Evolutionary conservation across 495 filamentous ascomycete genomes (phyloP).

Genomic region (Ascobolus immersus): DNA sequence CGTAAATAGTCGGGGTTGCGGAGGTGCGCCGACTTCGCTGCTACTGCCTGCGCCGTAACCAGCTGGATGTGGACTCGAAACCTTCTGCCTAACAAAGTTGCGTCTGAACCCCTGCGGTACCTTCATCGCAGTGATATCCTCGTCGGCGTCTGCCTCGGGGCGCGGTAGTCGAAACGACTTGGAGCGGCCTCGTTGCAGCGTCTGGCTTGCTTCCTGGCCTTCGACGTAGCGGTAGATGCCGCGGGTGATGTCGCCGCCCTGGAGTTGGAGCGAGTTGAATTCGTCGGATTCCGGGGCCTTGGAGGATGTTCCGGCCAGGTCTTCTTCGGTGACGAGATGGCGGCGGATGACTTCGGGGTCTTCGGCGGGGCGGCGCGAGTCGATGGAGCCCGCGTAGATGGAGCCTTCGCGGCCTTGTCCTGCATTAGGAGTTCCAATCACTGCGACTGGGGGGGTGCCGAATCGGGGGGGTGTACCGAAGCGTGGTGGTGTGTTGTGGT

Average conservation of each 20-base stretch:
- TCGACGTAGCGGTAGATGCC: slow-evolving; percentile 90
- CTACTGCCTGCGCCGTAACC: slow-evolving; percentile 23
- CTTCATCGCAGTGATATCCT: slow-evolving; percentile 69
- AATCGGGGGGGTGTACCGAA: slow-evolving; percentile 30
- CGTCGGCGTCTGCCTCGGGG: slow-evolving; percentile 43
- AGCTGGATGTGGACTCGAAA: slow-evolving; percentile 27
- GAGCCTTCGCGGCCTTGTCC: no score
- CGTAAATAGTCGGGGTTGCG: slow-evolving; percentile 13
- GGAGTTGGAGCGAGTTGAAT: slow-evolving; percentile 79
- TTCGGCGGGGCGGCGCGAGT: slow-evolving; percentile 38
- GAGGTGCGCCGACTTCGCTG: slow-evolving; percentile 19
- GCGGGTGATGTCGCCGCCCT: slow-evolving; percentile 80
- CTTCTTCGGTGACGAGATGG: slow-evolving; percentile 40
- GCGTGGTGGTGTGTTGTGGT: slow-evolving; percentile 23
- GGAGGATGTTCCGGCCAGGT: slow-evolving; percentile 16
- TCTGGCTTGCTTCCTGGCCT: slow-evolving; percentile 31
- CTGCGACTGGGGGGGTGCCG: no score
- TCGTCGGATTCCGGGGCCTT: slow-evolving; percentile 22
- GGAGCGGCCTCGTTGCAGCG: slow-evolving; percentile 31
- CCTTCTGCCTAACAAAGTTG: slow-evolving; percentile 54
- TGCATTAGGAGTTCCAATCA: slow-evolving; percentile 3
- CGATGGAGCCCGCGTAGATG: slow-evolving; percentile 60
- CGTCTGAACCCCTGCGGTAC: slow-evolving; percentile 80
- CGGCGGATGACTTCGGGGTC: slow-evolving; percentile 58
- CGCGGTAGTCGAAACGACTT: slow-evolving; percentile 59